These are phyloP conservation scores for Phaeosphaeria sp. DNA, from an alignment of 2,329 filamentous ascomycete genomes.

Conservation along the genomic window DNA sequence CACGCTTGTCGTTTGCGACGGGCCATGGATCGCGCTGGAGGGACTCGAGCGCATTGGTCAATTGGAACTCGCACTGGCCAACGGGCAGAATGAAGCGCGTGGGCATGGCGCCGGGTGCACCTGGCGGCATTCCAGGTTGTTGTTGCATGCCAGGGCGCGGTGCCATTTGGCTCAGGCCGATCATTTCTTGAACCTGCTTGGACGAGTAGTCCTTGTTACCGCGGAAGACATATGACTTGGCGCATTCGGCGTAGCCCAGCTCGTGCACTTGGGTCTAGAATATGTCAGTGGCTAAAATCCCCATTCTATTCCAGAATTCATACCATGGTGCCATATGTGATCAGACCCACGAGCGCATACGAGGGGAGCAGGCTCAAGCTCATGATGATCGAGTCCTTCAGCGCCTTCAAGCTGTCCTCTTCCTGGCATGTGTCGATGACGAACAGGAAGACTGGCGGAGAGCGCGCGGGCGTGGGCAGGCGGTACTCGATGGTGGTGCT, in stretches of 20 bases:
- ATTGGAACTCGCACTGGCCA: slow-evolving; percentile 94
- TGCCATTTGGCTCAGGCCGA: slow-evolving; percentile 77
- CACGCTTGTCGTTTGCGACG: slow-evolving; percentile 89
- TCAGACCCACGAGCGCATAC: slow-evolving; percentile 80
- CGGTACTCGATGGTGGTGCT: slow-evolving; percentile 93
- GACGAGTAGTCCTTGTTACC: slow-evolving; percentile 98
- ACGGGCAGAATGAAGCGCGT: slow-evolving; percentile 93
- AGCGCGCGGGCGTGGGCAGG: slow-evolving; percentile 81
- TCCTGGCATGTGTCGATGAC: slow-evolving; percentile 90
- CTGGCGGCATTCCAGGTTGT: slow-evolving; percentile 74
- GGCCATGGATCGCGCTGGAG: slow-evolving; percentile 98
- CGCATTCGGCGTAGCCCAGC: slow-evolving; percentile 96
- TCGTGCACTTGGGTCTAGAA: slow-evolving; percentile 89
- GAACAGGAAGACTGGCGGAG: slow-evolving; percentile 84
- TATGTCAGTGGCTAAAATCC: slow-evolving; percentile 18
- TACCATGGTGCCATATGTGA: slow-evolving; percentile 94
- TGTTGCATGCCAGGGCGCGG: slow-evolving; percentile 73
- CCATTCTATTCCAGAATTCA: background rate
- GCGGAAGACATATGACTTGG: slow-evolving; percentile 97
- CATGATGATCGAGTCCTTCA: slow-evolving; percentile 88
- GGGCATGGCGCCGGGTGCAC: slow-evolving; percentile 76
- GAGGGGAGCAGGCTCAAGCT: slow-evolving; percentile 82
- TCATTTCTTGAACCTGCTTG: slow-evolving; percentile 99
- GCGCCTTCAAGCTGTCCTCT: slow-evolving; percentile 80
- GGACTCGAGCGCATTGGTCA: slow-evolving; percentile 94